Evolutionary conservation across 345 rosid species (phyloP).

Genomic region (Noccaea caerulescens): DNA sequence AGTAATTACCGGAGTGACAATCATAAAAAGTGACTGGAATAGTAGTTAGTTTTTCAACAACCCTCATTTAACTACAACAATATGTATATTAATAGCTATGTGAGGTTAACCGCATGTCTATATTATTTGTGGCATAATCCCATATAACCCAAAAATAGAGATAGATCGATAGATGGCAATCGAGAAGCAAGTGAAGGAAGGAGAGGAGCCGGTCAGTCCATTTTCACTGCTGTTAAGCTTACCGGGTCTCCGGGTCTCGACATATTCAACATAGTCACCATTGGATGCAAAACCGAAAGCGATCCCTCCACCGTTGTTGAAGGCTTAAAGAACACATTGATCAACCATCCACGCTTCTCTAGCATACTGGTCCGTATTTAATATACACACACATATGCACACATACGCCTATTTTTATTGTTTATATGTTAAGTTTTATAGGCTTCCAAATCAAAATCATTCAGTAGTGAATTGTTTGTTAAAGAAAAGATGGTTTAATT

Average conservation of each 20-base stretch:
- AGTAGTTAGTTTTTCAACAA: too few species aligned
- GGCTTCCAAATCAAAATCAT: not conserved
- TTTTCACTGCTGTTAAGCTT: slow-evolving; percentile 52
- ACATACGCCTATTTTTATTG: not conserved
- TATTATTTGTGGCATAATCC: too few species aligned
- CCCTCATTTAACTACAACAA: too few species aligned
- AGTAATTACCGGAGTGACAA: too few species aligned
- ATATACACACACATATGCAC: not conserved
- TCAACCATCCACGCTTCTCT: slow-evolving; percentile 81
- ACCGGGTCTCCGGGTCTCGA: slow-evolving; percentile 51
- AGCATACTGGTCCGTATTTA: slow-evolving; percentile 47
- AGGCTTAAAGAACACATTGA: slow-evolving; percentile 57
- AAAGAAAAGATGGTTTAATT: too few species aligned
- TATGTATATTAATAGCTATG: too few species aligned
- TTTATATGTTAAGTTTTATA: not conserved
- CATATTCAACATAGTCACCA: slow-evolving; percentile 46
- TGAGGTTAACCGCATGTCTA: too few species aligned
- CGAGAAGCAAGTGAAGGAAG: not conserved
- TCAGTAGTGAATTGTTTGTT: not conserved
- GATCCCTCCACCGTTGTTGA: slow-evolving; percentile 45
- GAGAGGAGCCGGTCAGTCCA: slow-evolving; percentile 55
- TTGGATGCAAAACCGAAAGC: slow-evolving; percentile 49
- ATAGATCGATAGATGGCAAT: not conserved
- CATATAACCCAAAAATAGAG: too few species aligned
- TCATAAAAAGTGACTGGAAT: too few species aligned